These are phyloP conservation scores for Dothideomycetes sp. DNA, from an alignment of 2,329 filamentous ascomycete species.

Conservation along the genomic window DNA sequence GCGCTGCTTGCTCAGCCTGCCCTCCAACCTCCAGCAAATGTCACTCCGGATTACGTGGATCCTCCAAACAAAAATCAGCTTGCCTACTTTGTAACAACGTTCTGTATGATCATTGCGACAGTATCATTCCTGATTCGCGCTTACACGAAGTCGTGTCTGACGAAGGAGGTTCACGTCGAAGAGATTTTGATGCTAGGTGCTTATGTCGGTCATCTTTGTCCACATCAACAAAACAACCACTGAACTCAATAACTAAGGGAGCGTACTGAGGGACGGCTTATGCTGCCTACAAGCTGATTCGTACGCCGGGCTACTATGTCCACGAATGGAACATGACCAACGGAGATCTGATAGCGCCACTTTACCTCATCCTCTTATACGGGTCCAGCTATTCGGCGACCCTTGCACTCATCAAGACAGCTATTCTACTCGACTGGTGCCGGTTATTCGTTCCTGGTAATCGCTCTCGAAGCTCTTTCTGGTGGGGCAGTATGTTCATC, in stretches of 20 bases:
- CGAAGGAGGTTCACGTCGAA: not conserved
- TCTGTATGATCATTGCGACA: conserved; percentile 1
- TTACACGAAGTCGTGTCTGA: not conserved
- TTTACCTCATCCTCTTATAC: conserved; percentile 1
- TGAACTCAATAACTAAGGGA: not conserved
- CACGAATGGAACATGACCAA: conserved; percentile 2
- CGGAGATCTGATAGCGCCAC: not conserved
- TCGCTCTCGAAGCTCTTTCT: not conserved
- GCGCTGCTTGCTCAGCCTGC: not conserved
- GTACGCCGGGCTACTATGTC: conserved; percentile 1
- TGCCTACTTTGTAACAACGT: not conserved
- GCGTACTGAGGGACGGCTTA: conserved; percentile 1
- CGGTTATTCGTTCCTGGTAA: not conserved
- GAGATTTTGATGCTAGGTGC: not conserved
- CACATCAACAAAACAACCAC: not conserved
- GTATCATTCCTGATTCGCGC: not conserved
- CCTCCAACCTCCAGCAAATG: not conserved
- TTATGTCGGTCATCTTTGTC: not conserved
- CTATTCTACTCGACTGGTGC: conserved; percentile 2
- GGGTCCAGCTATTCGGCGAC: not conserved
- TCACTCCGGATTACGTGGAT: not conserved
- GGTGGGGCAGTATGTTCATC: not conserved
- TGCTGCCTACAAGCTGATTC: conserved; percentile 1
- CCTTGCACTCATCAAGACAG: not conserved
- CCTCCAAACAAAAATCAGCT: conserved; percentile 1